Conservation (phyloP, 2,329 filamentous ascomycete species). For the Aspergillus hortae region DNA sequence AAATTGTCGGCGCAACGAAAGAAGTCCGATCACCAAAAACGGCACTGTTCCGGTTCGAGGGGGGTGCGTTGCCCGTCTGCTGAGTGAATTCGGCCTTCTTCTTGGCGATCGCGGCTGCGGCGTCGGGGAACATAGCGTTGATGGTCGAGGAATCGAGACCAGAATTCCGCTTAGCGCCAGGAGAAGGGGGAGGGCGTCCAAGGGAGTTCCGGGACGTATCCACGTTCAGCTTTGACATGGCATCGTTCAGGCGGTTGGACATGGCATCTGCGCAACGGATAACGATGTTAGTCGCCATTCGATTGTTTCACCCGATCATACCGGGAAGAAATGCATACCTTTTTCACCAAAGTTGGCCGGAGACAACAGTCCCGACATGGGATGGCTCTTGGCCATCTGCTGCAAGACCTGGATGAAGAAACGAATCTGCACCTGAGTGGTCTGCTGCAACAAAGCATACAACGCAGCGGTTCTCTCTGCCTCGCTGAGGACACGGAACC, state of each 20-base stretch:
- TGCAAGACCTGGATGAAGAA: conserved; percentile 99
- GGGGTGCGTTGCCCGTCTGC: conserved; percentile 82
- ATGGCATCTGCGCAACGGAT: conserved; percentile 68
- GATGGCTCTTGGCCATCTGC: conserved; percentile 98
- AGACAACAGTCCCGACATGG: conserved; percentile 92
- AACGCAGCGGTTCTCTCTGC: conserved; percentile 92
- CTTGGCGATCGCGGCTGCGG: conserved; percentile 94
- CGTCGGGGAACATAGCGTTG: conserved; percentile 98
- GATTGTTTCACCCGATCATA: neutral
- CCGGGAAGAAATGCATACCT: conserved; percentile 52
- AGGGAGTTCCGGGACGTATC: conserved; percentile 85
- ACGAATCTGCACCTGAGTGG: conserved; percentile 95
- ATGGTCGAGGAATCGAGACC: conserved; percentile 91
- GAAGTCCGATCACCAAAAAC: conserved; percentile 74
- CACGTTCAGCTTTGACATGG: conserved; percentile 91
- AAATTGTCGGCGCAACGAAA: conserved; percentile 70
- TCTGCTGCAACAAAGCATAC: conserved; percentile 95
- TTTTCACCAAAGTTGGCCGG: conserved; percentile 93
- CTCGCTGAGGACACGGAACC: conserved; percentile 96
- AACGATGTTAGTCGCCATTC: neutral
- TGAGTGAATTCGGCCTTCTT: conserved; percentile 98
- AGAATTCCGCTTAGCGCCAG: conserved; percentile 84
- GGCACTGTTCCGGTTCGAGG: conserved; percentile 89
- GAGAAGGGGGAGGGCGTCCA: conserved; percentile 72
- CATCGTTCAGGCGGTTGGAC: conserved; percentile 92